phyloP scores from a whole-genome alignment of 306 rosid species.

The Mimosa pudica region DNA sequence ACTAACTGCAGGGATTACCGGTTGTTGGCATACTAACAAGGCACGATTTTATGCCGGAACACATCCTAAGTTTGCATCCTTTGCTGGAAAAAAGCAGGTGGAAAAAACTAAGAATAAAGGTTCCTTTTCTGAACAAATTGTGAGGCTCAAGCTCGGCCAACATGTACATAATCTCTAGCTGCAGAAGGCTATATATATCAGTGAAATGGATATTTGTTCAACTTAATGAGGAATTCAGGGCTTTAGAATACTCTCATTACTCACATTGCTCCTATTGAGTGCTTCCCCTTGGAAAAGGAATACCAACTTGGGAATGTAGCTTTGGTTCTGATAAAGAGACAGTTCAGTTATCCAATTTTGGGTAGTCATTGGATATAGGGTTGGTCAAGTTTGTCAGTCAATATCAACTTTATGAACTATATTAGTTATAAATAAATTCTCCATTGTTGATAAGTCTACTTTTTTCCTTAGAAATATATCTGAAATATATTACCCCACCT shows the following conservation, averaged over 20 bases:
- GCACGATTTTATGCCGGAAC: slow-evolving; percentile 92
- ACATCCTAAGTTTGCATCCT: slow-evolving; percentile 77
- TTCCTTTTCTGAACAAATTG: slow-evolving; percentile 37
- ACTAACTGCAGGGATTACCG: slow-evolving; percentile 71
- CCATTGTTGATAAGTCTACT: neutral
- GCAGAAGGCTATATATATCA: slow-evolving; percentile 6
- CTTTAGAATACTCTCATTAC: too few relatives aligned
- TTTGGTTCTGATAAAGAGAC: neutral
- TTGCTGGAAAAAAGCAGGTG: slow-evolving; percentile 62
- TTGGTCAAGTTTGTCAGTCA: neutral
- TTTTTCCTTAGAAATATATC: neutral
- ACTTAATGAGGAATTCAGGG: too few relatives aligned
- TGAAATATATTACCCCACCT: too few relatives aligned
- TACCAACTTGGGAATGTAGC: neutral
- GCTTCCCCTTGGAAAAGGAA: slow-evolving; percentile 1
- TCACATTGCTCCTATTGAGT: neutral
- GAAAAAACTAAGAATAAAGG: slow-evolving; percentile 66
- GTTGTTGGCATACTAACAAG: slow-evolving; percentile 87
- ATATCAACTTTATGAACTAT: neutral
- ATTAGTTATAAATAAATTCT: neutral
- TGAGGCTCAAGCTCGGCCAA: slow-evolving; percentile 17
- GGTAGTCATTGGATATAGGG: neutral
- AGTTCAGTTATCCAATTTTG: neutral
- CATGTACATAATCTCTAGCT: slow-evolving; percentile 28
- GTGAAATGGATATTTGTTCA: neutral